Base-by-base conservation (phyloP, 148 eudicot genomes). In the Silene latifolia region DNA sequence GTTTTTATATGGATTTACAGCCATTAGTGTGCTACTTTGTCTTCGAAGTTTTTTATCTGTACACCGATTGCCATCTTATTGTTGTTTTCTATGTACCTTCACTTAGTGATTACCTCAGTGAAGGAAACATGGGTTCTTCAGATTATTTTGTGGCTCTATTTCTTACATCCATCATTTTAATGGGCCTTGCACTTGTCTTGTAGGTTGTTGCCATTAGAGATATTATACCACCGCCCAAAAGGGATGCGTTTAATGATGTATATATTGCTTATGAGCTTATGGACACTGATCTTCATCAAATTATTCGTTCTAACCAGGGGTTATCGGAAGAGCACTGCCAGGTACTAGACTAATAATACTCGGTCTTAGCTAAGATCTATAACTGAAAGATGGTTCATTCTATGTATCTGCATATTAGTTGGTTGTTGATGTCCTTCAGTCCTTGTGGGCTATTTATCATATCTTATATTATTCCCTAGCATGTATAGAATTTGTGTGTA, bases 211-310 rank as follows among this genome's bases (percentile, higher is more conserved):
- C 98, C 60, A 91, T 93, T 68, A 88, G 95, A 87, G 98, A 93
- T 80, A 93, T 93, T 61, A 91, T 93, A 80, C 98, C 97, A 21
- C 98, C 97, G 57, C 95, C 98, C 0, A 85, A 75, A 56, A 91
- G 98, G 85, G 86, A 81, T 25, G 80, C 78, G 59, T 93, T 93
- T 80, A 89, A 93, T 80, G 97, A 93, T 79, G 97, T 93, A 47
- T 93, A 93, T 82, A 91, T 93, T 78, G 91, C 97, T 44, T 93
- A 93, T 81, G 98, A 93, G 78, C 88, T 93, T 77, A 93, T 93
- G 98, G 97, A 91, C 80, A 93, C 97, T 73, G 98, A 93, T 89
- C 97, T 93, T 57, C 97, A 93, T 78, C 98, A 93, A 83, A 91
- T 93, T 48, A 93, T 93, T 65, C 98, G 97, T 75, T 93, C 98